phyloP scores from a whole-genome alignment of 805 yeast genomes.

The Candida vaughaniae region DNA sequence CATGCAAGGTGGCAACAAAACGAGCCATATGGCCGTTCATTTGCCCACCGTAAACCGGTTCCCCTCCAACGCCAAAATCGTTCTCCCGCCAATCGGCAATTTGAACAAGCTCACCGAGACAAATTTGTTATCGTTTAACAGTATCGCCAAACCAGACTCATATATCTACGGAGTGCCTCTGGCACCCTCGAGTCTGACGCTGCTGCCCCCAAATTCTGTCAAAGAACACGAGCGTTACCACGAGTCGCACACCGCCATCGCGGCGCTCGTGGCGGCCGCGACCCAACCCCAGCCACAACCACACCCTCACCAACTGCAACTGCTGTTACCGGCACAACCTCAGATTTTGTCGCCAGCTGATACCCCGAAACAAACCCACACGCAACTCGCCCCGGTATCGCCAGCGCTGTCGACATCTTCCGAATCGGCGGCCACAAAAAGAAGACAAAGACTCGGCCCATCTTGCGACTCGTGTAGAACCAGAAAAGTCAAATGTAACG shows the following conservation, averaged over 20 bases:
- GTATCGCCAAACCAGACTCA: background rate
- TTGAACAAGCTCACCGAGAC: conserved; percentile 13
- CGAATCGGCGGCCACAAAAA: conserved; percentile 17
- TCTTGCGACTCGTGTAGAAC: conserved; percentile 70
- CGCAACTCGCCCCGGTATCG: background rate
- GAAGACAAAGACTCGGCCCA: conserved; percentile 71
- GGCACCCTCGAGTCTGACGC: background rate
- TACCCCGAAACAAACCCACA: background rate
- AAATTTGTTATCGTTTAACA: conserved; percentile 9
- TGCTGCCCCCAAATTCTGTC: conserved; percentile 7
- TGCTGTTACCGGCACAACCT: background rate
- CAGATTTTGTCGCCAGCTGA: background rate
- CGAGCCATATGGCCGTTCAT: background rate
- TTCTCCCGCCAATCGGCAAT: conserved; percentile 13
- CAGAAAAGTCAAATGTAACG: conserved; percentile 73
- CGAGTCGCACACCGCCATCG: conserved; percentile 2
- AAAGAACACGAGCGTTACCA: background rate
- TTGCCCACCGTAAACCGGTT: conserved; percentile 5
- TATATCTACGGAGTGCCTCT: background rate
- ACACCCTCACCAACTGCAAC: background rate
- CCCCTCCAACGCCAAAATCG: conserved; percentile 6
- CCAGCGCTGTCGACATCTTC: background rate
- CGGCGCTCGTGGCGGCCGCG: conserved; percentile 7
- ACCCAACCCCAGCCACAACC: background rate
- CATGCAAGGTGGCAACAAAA: conserved; percentile 23